Conservation (phyloP, 1,284 basidiomycete species). For the Apiotrichum montevideense region DNA sequence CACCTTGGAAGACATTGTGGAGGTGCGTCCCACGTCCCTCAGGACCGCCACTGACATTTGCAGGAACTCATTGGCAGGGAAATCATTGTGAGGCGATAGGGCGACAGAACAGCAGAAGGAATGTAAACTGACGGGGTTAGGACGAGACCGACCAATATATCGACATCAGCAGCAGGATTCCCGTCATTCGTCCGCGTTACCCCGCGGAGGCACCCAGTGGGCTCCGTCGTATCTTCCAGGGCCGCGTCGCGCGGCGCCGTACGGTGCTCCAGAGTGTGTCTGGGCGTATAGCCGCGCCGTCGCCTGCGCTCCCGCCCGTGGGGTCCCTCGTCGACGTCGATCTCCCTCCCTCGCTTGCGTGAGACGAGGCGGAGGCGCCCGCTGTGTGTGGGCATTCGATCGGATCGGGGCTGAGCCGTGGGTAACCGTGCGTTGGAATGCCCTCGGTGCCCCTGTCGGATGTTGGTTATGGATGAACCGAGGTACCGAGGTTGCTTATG, state of each 20-base stretch:
- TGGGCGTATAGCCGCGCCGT: neutral
- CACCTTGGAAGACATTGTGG: constrained; percentile 53
- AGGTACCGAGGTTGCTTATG: too few relatives aligned
- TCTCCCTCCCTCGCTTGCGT: too few relatives aligned
- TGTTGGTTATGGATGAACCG: too few relatives aligned
- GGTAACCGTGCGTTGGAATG: too few relatives aligned
- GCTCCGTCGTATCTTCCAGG: constrained; percentile 37
- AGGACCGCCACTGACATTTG: neutral
- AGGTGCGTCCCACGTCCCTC: constrained; percentile 35
- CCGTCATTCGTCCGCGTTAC: constrained; percentile 9
- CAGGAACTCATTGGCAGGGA: constrained; percentile 42
- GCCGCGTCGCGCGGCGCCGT: constrained; percentile 27
- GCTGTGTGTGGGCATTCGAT: too few relatives aligned
- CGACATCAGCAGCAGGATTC: constrained; percentile 34
- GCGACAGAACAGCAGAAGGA: too few relatives aligned
- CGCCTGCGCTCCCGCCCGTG: neutral
- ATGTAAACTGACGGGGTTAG: constrained; percentile 15
- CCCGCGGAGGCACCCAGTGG: constrained; percentile 11
- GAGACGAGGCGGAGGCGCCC: too few relatives aligned
- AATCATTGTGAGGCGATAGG: constrained; percentile 32
- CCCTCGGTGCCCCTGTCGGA: too few relatives aligned
- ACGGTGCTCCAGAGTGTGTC: constrained; percentile 11
- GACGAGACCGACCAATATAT: constrained; percentile 44
- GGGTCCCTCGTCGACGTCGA: constrained; percentile 17
- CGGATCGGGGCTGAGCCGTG: too few relatives aligned